These are phyloP conservation scores for Arthrobotrys iridis DNA, from an alignment of 2,329 filamentous ascomycete genomes.

Conservation along the genomic window DNA sequence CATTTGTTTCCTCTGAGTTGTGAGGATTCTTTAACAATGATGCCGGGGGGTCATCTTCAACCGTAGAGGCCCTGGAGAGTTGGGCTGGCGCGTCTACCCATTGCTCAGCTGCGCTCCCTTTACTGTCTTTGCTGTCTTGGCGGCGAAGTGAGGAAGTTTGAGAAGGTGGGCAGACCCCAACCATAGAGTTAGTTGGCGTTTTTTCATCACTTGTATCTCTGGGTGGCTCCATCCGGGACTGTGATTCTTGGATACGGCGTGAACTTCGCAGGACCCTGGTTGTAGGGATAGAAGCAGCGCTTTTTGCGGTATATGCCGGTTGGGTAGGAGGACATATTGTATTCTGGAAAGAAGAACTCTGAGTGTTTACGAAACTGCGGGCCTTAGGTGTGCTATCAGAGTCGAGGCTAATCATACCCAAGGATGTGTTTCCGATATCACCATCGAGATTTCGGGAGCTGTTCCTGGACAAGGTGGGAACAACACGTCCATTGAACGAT, in stretches of 20 bases:
- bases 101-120: constrained; percentile 22
- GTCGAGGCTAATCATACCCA: constrained; percentile 34
- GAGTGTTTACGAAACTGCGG: constrained; percentile 38
- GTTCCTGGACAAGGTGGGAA: constrained; percentile 34
- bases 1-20: constrained; percentile 32
- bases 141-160: constrained; percentile 7
- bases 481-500: constrained; percentile 21
- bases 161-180: background rate
- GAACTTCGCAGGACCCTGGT: constrained; percentile 31
- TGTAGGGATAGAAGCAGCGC: background rate
- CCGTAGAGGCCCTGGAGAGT: constrained; percentile 38
- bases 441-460: constrained; percentile 27
- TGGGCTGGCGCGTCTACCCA: constrained; percentile 38
- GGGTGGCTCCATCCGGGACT: background rate
- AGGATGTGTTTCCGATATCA: constrained; percentile 20
- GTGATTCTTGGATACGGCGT: constrained; percentile 20
- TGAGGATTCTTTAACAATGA: constrained; percentile 17
- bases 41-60: constrained; percentile 36
- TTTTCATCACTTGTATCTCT: constrained; percentile 23
- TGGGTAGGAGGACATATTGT: constrained; percentile 1
- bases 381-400: constrained; percentile 49
- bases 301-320: background rate
- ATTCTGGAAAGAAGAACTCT: constrained; percentile 28
- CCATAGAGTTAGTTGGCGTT: constrained; percentile 35
- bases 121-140: constrained; percentile 26